Conservation (phyloP, 2,329 filamentous ascomycete species). For the Allantophomopsis lycopodina region DNA sequence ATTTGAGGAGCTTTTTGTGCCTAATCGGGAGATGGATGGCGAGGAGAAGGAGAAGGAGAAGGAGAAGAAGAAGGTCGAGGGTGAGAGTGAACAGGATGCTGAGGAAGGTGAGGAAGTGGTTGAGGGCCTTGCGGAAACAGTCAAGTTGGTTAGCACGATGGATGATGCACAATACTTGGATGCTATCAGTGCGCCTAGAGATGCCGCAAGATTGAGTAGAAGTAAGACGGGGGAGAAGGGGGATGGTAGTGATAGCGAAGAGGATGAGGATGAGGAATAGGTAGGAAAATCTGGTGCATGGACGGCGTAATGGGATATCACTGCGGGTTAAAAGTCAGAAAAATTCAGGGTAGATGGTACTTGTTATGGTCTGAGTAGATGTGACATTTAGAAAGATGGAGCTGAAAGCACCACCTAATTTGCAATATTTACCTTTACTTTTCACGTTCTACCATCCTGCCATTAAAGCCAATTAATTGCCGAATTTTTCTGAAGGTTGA, state of each 20-base stretch:
- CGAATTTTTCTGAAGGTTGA: too few species aligned
- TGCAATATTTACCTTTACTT: too few species aligned
- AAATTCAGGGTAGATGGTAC: too few species aligned
- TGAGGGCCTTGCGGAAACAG: conserved; percentile 6
- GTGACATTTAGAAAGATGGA: too few species aligned
- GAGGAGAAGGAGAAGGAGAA: conserved; percentile 3
- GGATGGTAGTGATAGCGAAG: conserved; percentile 1
- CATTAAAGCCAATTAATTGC: too few species aligned
- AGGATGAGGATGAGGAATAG: not conserved
- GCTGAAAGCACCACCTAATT: too few species aligned
- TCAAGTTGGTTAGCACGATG: conserved; percentile 34
- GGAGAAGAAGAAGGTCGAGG: conserved; percentile 6
- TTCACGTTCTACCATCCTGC: too few species aligned
- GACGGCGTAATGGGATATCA: too few species aligned
- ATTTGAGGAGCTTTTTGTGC: conserved; percentile 28
- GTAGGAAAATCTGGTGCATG: too few species aligned
- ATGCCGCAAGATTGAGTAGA: conserved; percentile 14
- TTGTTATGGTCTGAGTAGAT: too few species aligned
- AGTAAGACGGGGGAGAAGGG: conserved; percentile 9
- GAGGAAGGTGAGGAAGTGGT: conserved; percentile 1
- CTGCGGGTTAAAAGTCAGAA: too few species aligned
- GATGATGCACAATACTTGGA: conserved; percentile 47
- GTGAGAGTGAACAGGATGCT: conserved; percentile 6
- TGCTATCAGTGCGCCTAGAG: conserved; percentile 38
- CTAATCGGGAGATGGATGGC: conserved; percentile 4